Evolutionary conservation across 495 filamentous ascomycete species (phyloP).

Genomic region (Tuber borchii): DNA sequence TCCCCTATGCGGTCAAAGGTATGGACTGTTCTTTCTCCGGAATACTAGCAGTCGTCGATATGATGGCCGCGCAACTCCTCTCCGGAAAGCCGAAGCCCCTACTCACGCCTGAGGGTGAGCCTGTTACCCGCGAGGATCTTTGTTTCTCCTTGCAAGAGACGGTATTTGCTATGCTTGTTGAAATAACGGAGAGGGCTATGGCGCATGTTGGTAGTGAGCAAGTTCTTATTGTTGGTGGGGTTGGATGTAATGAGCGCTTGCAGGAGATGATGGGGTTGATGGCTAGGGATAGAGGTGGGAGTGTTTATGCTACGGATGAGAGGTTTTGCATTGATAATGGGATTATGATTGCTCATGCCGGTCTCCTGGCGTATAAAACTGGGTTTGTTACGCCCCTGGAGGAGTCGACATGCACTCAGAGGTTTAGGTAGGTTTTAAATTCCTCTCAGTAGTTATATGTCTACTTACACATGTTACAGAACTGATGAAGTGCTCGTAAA

Average conservation of each 20-base stretch:
- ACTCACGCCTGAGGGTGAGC: constrained; percentile 44
- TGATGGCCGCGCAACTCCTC: constrained; percentile 59
- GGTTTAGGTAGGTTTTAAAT: constrained; percentile 53
- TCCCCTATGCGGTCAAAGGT: constrained; percentile 94
- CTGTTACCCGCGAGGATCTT: constrained; percentile 72
- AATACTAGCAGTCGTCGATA: constrained; percentile 75
- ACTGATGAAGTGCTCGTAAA: constrained; percentile 90
- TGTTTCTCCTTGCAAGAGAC: constrained; percentile 96
- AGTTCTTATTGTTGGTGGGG: constrained; percentile 93
- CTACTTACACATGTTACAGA: constrained; percentile 41
- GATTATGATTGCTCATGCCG: constrained; percentile 99
- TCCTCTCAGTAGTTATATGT: background rate
- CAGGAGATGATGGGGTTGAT: constrained; percentile 98
- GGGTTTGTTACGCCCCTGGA: constrained; percentile 69
- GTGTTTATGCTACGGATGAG: constrained; percentile 76
- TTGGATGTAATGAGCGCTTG: constrained; percentile 91
- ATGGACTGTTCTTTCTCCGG: constrained; percentile 97
- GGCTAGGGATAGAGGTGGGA: constrained; percentile 83
- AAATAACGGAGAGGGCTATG: constrained; percentile 98
- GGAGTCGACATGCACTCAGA: constrained; percentile 84
- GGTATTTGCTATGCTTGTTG: constrained; percentile 90
- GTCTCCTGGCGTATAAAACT: constrained; percentile 71
- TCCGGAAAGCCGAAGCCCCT: constrained; percentile 44
- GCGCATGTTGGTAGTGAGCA: constrained; percentile 87
- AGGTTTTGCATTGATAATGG: constrained; percentile 98